Conservation (phyloP, 2,329 filamentous ascomycete genomes). For the Pseudocercospora eumusae region DNA sequence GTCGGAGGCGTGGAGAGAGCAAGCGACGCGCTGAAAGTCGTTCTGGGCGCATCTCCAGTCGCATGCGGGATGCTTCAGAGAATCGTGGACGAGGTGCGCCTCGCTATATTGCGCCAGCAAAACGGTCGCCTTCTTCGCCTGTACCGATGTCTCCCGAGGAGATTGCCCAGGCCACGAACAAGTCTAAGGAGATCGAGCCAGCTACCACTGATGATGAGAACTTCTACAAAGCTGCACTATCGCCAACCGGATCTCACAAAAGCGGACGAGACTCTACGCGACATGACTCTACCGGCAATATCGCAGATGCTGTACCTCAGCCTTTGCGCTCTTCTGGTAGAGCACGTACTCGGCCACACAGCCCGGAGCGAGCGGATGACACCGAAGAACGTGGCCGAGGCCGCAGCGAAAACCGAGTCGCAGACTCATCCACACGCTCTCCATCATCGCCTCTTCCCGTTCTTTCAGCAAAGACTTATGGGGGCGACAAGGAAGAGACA, state of each 20-base stretch:
- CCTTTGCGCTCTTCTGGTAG: constrained; percentile 14
- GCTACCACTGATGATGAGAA: constrained; percentile 53
- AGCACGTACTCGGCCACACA: constrained; percentile 1
- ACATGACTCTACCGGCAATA: constrained; percentile 16
- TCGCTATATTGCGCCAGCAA: constrained; percentile 71
- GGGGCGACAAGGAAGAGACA: constrained; percentile 58
- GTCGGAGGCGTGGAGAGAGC: constrained; percentile 50
- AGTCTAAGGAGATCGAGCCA: constrained; percentile 47
- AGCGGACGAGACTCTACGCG: constrained; percentile 16
- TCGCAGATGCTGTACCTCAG: constrained; percentile 46
- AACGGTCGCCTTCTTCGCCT: constrained; percentile 86
- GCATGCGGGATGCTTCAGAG: constrained; percentile 56
- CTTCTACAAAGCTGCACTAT: constrained; percentile 47
- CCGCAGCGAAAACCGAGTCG: constrained; percentile 62
- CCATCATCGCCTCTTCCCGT: constrained; percentile 81
- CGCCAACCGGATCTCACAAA: constrained; percentile 38
- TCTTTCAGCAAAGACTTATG: constrained; percentile 59
- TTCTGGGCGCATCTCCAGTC: constrained; percentile 46
- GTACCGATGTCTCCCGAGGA: constrained; percentile 94
- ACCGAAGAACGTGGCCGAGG: constrained; percentile 60
- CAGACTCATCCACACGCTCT: constrained; percentile 64
- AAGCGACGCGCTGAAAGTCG: constrained; percentile 49
- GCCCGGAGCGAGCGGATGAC: neutral
- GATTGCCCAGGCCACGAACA: constrained; percentile 49
- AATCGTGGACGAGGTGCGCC: constrained; percentile 68